A percentile compares a stretch with the other conserved stretches of the same genome.
Evolutionary conservation across 2,329 filamentous ascomycete genomes (phyloP).

Genomic region (Colletotrichum sp.): DNA sequence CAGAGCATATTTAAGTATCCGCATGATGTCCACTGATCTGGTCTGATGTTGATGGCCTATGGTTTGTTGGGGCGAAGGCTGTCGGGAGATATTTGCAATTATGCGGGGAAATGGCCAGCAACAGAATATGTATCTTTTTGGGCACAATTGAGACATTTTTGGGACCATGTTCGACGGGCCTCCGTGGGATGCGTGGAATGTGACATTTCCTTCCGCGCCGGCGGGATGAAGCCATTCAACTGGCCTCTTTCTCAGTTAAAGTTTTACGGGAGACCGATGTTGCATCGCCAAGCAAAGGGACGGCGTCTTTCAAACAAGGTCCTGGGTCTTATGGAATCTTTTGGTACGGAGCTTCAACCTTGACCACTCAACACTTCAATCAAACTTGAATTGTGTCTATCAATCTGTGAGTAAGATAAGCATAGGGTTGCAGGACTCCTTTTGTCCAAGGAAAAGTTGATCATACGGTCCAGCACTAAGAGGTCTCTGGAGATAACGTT

Average conservation of each 20-base stretch:
- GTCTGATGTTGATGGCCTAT: not conserved
- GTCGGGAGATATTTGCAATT: not conserved
- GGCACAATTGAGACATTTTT: not conserved
- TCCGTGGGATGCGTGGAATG: not conserved
- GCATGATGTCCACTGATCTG: not conserved
- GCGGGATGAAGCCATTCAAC: not conserved
- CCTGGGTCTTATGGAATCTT: not conserved
- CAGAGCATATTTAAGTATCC: not conserved
- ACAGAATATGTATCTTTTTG: not conserved
- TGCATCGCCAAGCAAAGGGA: not conserved
- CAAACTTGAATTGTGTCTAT: not conserved
- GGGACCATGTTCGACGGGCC: not conserved
- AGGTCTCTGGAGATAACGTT: not conserved
- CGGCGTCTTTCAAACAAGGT: not conserved
- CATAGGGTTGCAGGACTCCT: fast-evolving
- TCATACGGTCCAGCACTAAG: not conserved
- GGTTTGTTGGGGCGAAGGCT: not conserved
- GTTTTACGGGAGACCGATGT: not conserved
- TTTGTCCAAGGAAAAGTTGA: not conserved
- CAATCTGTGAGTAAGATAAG: not conserved
- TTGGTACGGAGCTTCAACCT: not conserved
- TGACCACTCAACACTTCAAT: not conserved
- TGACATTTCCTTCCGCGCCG: not conserved
- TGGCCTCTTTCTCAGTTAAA: not conserved
- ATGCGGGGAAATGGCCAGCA: not conserved